Percentiles rank a stretch among this genome's conserved stretches.
These are phyloP conservation scores for Mycena vulgaris DNA, from an alignment of 768 basidiomycete species.

Conservation along the genomic window DNA sequence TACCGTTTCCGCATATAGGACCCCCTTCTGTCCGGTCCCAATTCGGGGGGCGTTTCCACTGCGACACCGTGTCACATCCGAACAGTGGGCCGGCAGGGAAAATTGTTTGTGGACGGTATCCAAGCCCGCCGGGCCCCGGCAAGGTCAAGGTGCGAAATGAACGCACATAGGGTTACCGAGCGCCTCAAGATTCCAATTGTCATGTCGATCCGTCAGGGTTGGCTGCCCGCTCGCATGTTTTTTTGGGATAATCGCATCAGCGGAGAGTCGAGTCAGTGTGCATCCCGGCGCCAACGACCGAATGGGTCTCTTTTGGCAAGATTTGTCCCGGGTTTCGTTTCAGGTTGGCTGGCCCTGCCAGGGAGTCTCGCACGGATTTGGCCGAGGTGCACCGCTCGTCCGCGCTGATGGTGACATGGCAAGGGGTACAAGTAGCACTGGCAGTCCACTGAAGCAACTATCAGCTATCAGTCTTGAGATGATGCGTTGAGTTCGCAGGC, in stretches of 20 bases:
- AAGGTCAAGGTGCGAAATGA: constrained; percentile 30
- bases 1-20: constrained; percentile 30
- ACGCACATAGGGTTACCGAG: constrained; percentile 25
- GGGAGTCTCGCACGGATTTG: constrained; percentile 6
- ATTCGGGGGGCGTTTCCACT: constrained; percentile 17
- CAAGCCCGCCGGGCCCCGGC: no score
- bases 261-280: constrained; percentile 7
- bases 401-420: constrained; percentile 10
- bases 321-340: constrained; percentile 2
- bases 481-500: constrained; percentile 12
- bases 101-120: background rate
- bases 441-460: background rate
- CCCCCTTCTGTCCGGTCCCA: constrained; percentile 20
- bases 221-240: constrained; percentile 15
- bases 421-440: constrained; percentile 21
- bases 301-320: constrained; percentile 25
- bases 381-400: constrained; percentile 16
- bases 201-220: constrained; percentile 29
- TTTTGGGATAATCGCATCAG: background rate
- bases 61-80: constrained; percentile 33
- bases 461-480: constrained; percentile 18
- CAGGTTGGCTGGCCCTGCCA: constrained; percentile 28
- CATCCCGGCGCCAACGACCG: constrained; percentile 10
- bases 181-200: constrained; percentile 10
- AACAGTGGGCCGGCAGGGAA: constrained; percentile 9